These are phyloP conservation scores for Populus ilicifolia DNA, from an alignment of 345 rosid species.

Conservation along the genomic window DNA sequence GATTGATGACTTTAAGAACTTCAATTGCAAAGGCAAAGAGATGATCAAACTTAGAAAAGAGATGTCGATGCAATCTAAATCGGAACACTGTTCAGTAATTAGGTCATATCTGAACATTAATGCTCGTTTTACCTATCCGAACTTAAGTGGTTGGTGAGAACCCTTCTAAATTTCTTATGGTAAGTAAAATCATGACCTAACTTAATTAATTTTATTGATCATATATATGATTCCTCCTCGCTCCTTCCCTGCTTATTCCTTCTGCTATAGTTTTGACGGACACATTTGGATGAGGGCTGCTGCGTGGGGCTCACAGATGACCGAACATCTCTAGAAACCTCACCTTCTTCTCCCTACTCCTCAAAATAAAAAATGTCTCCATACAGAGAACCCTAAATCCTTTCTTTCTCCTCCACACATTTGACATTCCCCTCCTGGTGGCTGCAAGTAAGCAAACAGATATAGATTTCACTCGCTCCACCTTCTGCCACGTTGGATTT, in stretches of 20 bases:
- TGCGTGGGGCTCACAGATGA: not conserved
- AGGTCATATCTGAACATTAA: too few relatives aligned
- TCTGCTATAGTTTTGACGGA: not conserved
- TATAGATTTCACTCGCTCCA: not conserved
- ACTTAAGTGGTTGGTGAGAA: too few relatives aligned
- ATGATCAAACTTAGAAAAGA: too few relatives aligned
- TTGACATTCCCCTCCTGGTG: not conserved
- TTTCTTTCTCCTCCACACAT: not conserved
- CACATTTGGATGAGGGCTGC: not conserved
- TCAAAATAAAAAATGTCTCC: too few relatives aligned
- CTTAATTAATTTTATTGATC: not conserved
- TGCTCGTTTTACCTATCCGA: too few relatives aligned
- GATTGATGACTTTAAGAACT: too few relatives aligned
- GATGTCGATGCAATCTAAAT: too few relatives aligned
- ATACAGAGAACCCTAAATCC: not conserved
- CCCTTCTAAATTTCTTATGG: too few relatives aligned
- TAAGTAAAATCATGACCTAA: too few relatives aligned
- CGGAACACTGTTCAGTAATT: too few relatives aligned
- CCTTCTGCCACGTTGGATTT: slow-evolving; percentile 3
- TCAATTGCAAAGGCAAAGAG: too few relatives aligned
- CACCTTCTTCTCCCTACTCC: not conserved
- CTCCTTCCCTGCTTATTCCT: not conserved
- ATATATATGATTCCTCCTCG: not conserved
- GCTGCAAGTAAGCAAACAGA: not conserved
- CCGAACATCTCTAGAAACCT: not conserved